Percentiles rank a stretch among this genome's conserved stretches.
These are phyloP conservation scores for Hortaea sp. DNA, from an alignment of 2,329 filamentous ascomycete species.

Conservation along the genomic window DNA sequence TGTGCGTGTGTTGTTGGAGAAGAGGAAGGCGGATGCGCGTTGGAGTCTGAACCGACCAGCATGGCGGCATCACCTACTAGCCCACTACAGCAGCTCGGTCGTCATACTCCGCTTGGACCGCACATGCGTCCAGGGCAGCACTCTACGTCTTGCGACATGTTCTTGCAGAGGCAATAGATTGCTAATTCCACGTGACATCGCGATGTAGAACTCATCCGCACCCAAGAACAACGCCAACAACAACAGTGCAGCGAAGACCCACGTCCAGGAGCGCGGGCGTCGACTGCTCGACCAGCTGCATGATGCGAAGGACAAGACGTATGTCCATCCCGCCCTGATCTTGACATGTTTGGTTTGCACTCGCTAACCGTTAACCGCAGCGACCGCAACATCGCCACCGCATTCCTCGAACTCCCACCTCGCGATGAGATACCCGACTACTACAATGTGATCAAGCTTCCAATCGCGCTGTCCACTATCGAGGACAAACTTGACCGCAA, in stretches of 20 bases:
- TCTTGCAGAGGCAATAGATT: not conserved
- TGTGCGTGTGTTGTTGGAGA: conserved; percentile 1
- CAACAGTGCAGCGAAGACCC: conserved; percentile 1
- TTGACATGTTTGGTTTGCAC: not conserved
- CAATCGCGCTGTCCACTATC: conserved; percentile 67
- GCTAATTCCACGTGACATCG: conserved; percentile 8
- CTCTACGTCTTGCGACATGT: not conserved
- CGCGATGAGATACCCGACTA: conserved; percentile 54
- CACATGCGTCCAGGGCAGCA: not conserved
- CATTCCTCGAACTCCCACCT: conserved; percentile 60
- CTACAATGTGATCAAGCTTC: conserved; percentile 66
- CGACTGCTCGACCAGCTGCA: conserved; percentile 66
- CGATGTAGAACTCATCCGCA: conserved; percentile 18
- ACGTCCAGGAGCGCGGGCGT: conserved; percentile 52
- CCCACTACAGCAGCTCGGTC: conserved; percentile 15
- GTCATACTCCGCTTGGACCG: conserved; percentile 15
- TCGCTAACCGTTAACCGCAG: conserved; percentile 17
- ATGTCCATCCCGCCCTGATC: conserved; percentile 27
- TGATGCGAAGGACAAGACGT: conserved; percentile 74
- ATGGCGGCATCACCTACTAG: conserved; percentile 13
- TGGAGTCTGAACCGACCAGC: conserved; percentile 13
- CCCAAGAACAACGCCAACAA: not conserved
- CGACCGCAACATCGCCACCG: conserved; percentile 62
- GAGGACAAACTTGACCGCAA: conserved; percentile 61
- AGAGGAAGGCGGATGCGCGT: conserved; percentile 6